Evolutionary conservation across 176 grass and related monocot genomes (phyloP).

Genomic region (Triticum turgidum): DNA sequence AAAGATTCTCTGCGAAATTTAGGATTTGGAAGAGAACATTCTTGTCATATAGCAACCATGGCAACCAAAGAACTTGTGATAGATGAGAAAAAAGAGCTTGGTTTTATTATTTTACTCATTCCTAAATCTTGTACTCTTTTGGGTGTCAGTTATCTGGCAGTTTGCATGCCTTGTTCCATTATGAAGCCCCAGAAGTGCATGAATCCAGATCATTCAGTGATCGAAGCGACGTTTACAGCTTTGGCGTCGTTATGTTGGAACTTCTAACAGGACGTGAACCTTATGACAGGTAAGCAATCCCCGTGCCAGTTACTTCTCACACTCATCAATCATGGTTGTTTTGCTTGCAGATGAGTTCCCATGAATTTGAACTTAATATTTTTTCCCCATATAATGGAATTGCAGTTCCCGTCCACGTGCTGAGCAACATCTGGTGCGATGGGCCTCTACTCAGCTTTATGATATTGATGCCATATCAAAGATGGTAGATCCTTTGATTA

Average conservation of each 20-base stretch:
- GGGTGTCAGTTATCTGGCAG: conserved; percentile 59
- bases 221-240: conserved; percentile 91
- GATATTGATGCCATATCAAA: conserved; percentile 76
- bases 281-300: conserved; percentile 62
- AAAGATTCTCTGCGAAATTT: too few species aligned
- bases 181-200: conserved; percentile 89
- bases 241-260: conserved; percentile 95
- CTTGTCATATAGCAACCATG: background rate
- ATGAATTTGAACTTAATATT: background rate
- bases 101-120: conserved; percentile 7
- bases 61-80: background rate
- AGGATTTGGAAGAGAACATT: background rate
- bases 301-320: background rate
- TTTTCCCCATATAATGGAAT: conserved; percentile 18
- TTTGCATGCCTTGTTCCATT: conserved; percentile 57
- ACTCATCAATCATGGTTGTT: background rate
- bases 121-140: conserved; percentile 30
- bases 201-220: conserved; percentile 78
- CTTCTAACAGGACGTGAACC: conserved; percentile 94
- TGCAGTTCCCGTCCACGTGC: conserved; percentile 71
- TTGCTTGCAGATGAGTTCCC: conserved; percentile 21
- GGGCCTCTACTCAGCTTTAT: conserved; percentile 82
- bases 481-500: conserved; percentile 89
- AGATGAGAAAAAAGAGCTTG: background rate
- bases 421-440: conserved; percentile 93